Evolutionary conservation across 768 basidiomycete species (phyloP).

Genomic region (Tubosaeta sp.): DNA sequence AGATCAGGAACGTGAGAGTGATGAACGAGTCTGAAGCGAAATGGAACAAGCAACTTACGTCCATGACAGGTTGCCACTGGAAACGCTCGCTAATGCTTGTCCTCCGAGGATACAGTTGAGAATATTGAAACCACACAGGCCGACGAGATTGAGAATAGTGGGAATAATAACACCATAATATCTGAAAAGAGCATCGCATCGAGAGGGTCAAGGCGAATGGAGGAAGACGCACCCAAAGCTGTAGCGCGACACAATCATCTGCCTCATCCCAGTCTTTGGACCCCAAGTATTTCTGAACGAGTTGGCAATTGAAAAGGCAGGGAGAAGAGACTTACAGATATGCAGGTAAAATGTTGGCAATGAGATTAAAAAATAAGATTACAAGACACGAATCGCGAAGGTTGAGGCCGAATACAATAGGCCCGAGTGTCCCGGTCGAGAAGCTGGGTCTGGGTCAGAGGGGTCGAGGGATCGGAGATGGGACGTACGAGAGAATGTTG

Average conservation of each 20-base stretch:
- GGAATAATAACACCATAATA: conserved; percentile 52
- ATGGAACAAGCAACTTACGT: conserved; percentile 32
- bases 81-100: conserved; percentile 57
- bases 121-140: conserved; percentile 61
- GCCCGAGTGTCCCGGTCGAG: conserved; percentile 65
- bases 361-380: conserved; percentile 64
- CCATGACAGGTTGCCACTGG: conserved; percentile 47
- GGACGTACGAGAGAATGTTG: conserved; percentile 52
- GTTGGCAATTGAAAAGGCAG: not conserved
- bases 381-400: conserved; percentile 60
- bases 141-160: conserved; percentile 54
- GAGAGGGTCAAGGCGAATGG: conserved; percentile 26
- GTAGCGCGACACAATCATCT: conserved; percentile 74
- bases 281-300: conserved; percentile 58
- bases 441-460: conserved; percentile 38
- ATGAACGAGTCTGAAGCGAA: conserved; percentile 7
- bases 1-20: conserved; percentile 1
- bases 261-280: conserved; percentile 72
- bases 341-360: conserved; percentile 55
- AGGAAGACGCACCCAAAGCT: conserved; percentile 46
- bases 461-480: not conserved
- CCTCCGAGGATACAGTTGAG: conserved; percentile 68
- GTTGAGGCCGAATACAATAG: conserved; percentile 55
- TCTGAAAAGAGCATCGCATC: conserved; percentile 22
- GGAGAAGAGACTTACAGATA: conserved; percentile 44